A percentile compares a stretch with the other conserved stretches of the same genome.
These are phyloP conservation scores for Hypoxylon sp. DNA, from an alignment of 2,329 filamentous ascomycete genomes.

Conservation along the genomic window DNA sequence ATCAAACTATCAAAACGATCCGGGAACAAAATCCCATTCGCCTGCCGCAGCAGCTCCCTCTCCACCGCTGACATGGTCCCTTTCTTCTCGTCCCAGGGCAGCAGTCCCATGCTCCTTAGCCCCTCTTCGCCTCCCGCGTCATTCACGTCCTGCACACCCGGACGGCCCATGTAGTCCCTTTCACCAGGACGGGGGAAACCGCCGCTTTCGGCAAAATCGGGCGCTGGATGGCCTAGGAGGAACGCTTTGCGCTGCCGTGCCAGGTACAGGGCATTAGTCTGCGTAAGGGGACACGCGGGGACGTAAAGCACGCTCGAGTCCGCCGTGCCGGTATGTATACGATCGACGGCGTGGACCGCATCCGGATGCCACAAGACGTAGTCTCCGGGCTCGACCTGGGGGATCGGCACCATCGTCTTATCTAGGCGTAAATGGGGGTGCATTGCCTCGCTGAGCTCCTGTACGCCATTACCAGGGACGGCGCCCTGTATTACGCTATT, in stretches of 20 bases:
- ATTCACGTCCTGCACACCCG: slow-evolving; percentile 59
- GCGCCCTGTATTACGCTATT: slow-evolving; percentile 78
- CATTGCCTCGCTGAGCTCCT: slow-evolving; percentile 74
- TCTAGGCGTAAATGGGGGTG: slow-evolving; percentile 79
- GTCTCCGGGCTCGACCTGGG: slow-evolving; percentile 77
- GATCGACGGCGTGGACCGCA: slow-evolving; percentile 84
- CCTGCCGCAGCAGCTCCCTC: slow-evolving; percentile 45
- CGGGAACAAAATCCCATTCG: slow-evolving; percentile 52
- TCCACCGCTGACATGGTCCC: slow-evolving; percentile 28
- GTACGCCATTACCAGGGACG: slow-evolving; percentile 71
- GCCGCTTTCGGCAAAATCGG: slow-evolving; percentile 77
- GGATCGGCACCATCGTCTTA: slow-evolving; percentile 79
- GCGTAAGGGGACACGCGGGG: slow-evolving; percentile 84
- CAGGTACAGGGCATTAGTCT: slow-evolving; percentile 80
- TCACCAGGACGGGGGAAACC: slow-evolving; percentile 39
- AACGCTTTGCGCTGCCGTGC: slow-evolving; percentile 79
- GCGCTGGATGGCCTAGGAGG: slow-evolving; percentile 74
- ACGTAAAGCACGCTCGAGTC: slow-evolving; percentile 91
- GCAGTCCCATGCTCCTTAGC: slow-evolving; percentile 62
- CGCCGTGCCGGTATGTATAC: slow-evolving; percentile 74
- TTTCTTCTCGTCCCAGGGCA: slow-evolving; percentile 52
- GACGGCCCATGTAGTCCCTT: slow-evolving; percentile 62
- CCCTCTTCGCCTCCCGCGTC: slow-evolving; percentile 56
- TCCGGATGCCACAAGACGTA: slow-evolving; percentile 90
- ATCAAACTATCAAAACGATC: slow-evolving; percentile 47